Conservation (phyloP, 2,329 filamentous ascomycete genomes). For the Cladorrhinum sp. region DNA sequence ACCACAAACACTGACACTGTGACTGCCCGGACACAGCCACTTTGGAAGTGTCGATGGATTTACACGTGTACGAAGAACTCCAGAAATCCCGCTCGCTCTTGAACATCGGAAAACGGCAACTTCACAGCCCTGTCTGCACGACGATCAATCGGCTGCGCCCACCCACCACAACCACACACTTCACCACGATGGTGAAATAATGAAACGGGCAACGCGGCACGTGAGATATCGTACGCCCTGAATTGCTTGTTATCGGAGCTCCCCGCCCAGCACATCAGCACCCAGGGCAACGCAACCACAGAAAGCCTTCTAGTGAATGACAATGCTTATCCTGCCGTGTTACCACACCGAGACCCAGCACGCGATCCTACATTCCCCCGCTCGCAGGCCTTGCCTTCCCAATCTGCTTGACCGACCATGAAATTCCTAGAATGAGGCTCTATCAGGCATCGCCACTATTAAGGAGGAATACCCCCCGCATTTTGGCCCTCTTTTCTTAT, state of each 20-base stretch:
- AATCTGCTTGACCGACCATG: slow-evolving; percentile 9
- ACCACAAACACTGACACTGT: background rate
- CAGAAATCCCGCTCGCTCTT: too few relatives aligned
- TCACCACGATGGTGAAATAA: background rate
- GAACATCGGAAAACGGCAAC: background rate
- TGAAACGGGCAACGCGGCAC: slow-evolving; percentile 2
- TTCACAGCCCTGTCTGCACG: background rate
- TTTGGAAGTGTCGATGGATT: background rate
- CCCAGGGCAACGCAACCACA: too few relatives aligned
- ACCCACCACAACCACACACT: background rate
- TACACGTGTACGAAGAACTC: too few relatives aligned
- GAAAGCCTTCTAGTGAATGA: too few relatives aligned
- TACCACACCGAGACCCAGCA: slow-evolving; percentile 8
- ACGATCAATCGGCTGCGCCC: background rate
- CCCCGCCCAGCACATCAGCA: background rate
- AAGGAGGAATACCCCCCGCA: background rate
- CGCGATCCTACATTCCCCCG: background rate
- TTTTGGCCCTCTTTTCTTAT: background rate
- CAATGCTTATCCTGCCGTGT: background rate
- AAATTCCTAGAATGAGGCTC: background rate
- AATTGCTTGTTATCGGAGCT: background rate
- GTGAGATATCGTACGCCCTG: slow-evolving; percentile 1
- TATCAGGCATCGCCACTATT: background rate
- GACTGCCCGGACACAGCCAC: background rate
- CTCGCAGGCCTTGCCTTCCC: background rate